Evolutionary conservation across 495 filamentous ascomycete genomes (phyloP).

Genomic region (Xanthoparmelia taractica): DNA sequence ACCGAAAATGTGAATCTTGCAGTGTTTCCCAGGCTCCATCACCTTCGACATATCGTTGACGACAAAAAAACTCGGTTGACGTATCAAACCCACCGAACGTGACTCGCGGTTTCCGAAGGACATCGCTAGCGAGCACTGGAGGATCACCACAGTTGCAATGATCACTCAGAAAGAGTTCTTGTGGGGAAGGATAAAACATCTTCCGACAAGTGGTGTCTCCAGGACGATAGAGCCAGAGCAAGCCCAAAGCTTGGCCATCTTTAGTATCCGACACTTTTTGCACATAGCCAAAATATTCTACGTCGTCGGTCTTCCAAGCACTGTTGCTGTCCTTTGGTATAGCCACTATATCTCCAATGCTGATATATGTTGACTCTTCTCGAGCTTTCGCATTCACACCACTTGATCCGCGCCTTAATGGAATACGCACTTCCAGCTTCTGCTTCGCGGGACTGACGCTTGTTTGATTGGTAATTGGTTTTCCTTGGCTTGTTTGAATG

Average conservation of each 20-base stretch:
- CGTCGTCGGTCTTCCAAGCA: slow-evolving; percentile 45
- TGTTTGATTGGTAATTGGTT: neutral
- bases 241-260: slow-evolving; percentile 42
- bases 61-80: slow-evolving; percentile 51
- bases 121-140: slow-evolving; percentile 42
- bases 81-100: slow-evolving; percentile 41
- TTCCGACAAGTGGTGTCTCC: slow-evolving; percentile 56
- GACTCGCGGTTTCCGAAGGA: slow-evolving; percentile 44
- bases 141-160: slow-evolving; percentile 58
- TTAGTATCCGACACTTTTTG: slow-evolving; percentile 41
- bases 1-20: slow-evolving; percentile 35
- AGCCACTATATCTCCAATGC: slow-evolving; percentile 44
- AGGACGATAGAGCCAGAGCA: slow-evolving; percentile 65
- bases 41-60: slow-evolving; percentile 54
- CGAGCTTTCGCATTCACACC: neutral
- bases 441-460: too few relatives aligned
- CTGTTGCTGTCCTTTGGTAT: slow-evolving; percentile 41
- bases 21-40: slow-evolving; percentile 49
- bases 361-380: slow-evolving; percentile 18
- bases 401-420: neutral
- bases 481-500: neutral
- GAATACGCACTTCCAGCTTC: neutral
- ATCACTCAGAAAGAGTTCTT: slow-evolving; percentile 70
- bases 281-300: slow-evolving; percentile 59
- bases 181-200: slow-evolving; percentile 55